These are phyloP conservation scores for Codiaeum variegatum DNA, from an alignment of 441 rosid genomes.

Conservation along the genomic window DNA sequence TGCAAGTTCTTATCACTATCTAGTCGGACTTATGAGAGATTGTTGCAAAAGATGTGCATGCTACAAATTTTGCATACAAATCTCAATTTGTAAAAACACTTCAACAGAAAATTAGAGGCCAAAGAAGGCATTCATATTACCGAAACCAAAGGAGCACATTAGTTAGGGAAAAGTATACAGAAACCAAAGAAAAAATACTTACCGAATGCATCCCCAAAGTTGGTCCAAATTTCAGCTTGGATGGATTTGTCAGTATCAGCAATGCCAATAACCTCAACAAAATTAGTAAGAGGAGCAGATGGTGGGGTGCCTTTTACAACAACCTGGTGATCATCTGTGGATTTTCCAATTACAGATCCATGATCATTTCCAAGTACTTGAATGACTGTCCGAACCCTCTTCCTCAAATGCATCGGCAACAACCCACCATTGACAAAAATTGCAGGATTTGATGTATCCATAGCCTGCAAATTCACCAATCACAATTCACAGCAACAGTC, in stretches of 20 bases:
- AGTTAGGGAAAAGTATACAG: not conserved
- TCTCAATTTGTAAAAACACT: not conserved
- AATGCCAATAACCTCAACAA: slow-evolving; percentile 82
- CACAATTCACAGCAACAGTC: not conserved
- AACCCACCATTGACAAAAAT: slow-evolving; percentile 67
- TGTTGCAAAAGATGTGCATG: not conserved
- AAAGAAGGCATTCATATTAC: not conserved
- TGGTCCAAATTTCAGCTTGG: slow-evolving; percentile 66
- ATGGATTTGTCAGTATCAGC: slow-evolving; percentile 70
- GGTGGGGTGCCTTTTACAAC: slow-evolving; percentile 55
- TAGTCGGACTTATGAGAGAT: not conserved
- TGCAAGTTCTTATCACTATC: not conserved
- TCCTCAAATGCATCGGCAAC: slow-evolving; percentile 51
- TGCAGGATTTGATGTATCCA: slow-evolving; percentile 82
- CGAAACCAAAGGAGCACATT: not conserved
- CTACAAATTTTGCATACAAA: not conserved
- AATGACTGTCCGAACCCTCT: slow-evolving; percentile 72
- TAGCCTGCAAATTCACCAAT: slow-evolving; percentile 23
- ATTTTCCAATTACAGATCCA: slow-evolving; percentile 55
- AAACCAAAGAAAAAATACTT: slow-evolving; percentile 11
- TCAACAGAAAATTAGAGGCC: not conserved
- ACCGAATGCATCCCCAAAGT: slow-evolving; percentile 79
- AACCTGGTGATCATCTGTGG: slow-evolving; percentile 67
- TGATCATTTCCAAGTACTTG: slow-evolving; percentile 56
- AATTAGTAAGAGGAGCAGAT: slow-evolving; percentile 43